These are phyloP conservation scores for Typha latifolia DNA, from an alignment of 176 grass and related monocot genomes.

Conservation along the genomic window DNA sequence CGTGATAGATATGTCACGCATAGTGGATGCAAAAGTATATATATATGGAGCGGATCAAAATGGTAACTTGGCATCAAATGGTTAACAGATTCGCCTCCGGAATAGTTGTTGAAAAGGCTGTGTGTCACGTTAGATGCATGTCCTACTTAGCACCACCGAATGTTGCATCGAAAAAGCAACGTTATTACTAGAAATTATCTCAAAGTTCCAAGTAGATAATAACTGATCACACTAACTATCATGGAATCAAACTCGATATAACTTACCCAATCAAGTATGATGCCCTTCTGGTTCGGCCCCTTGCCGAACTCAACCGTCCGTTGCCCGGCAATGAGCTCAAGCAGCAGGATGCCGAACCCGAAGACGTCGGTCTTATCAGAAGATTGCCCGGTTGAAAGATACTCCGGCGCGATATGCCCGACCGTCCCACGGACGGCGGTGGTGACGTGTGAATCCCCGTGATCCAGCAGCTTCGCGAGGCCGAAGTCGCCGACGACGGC, in stretches of 20 bases:
- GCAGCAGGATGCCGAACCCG: slow-evolving; percentile 54
- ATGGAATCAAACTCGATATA: background rate
- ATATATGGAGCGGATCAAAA: too few species aligned
- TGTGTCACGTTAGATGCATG: too few species aligned
- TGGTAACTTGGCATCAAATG: too few species aligned
- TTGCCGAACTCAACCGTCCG: slow-evolving; percentile 54
- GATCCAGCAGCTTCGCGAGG: slow-evolving; percentile 76
- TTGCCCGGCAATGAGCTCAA: slow-evolving; percentile 63
- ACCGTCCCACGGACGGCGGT: slow-evolving; percentile 68
- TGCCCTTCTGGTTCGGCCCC: slow-evolving; percentile 28
- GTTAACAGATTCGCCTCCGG: too few species aligned
- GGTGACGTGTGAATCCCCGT: slow-evolving; percentile 74
- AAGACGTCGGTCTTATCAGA: slow-evolving; percentile 76
- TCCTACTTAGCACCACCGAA: too few species aligned
- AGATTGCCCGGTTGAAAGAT: slow-evolving; percentile 58
- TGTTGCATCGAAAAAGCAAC: too few species aligned
- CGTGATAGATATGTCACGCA: too few species aligned
- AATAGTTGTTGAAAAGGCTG: too few species aligned
- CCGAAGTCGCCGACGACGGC: slow-evolving; percentile 78
- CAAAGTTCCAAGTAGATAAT: background rate
- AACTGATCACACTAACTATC: background rate
- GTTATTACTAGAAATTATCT: too few species aligned
- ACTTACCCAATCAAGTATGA: slow-evolving; percentile 65
- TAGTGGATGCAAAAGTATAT: too few species aligned
- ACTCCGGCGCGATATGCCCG: slow-evolving; percentile 63